Conservation (phyloP, 2,329 filamentous ascomycete genomes). For the Colletotrichum godetiae region DNA sequence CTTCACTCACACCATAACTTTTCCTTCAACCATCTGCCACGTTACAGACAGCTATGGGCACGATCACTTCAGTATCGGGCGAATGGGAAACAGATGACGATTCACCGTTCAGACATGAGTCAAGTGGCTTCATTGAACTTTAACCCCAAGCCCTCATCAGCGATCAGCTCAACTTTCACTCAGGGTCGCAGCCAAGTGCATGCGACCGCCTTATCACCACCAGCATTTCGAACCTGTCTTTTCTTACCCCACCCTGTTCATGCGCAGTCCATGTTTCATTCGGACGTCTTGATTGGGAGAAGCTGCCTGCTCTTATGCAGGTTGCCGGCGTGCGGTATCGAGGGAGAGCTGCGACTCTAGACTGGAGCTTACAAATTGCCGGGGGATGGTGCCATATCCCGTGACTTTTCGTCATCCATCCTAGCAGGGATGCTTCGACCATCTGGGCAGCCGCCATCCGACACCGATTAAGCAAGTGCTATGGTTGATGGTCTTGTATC, state of each 20-base stretch:
- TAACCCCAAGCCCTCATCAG: constrained; percentile 1
- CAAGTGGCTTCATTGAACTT: constrained; percentile 25
- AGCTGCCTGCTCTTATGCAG: constrained; percentile 35
- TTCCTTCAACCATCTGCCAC: neutral
- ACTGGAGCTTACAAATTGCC: constrained; percentile 56
- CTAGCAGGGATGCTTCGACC: constrained; percentile 34
- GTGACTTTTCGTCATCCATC: constrained; percentile 57
- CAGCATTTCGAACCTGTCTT: constrained; percentile 18
- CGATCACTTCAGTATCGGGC: neutral
- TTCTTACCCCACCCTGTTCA: constrained; percentile 34
- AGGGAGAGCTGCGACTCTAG: constrained; percentile 39
- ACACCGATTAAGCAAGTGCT: constrained; percentile 33
- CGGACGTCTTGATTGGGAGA: constrained; percentile 46
- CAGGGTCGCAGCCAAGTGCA: constrained; percentile 30
- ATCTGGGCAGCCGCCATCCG: constrained; percentile 32
- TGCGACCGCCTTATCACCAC: constrained; percentile 29
- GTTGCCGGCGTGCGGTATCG: constrained; percentile 34
- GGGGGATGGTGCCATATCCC: constrained; percentile 70
- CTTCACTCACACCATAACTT: neutral
- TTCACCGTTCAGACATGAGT: constrained; percentile 17
- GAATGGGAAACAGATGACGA: neutral
- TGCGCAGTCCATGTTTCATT: constrained; percentile 34
- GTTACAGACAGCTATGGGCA: neutral
- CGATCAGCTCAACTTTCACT: constrained; percentile 13
- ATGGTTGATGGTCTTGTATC: constrained; percentile 12